Evolutionary conservation across 768 basidiomycete species (phyloP), one percentile per base, ranked within the genome.

Genomic region (Russula foetens): DNA sequence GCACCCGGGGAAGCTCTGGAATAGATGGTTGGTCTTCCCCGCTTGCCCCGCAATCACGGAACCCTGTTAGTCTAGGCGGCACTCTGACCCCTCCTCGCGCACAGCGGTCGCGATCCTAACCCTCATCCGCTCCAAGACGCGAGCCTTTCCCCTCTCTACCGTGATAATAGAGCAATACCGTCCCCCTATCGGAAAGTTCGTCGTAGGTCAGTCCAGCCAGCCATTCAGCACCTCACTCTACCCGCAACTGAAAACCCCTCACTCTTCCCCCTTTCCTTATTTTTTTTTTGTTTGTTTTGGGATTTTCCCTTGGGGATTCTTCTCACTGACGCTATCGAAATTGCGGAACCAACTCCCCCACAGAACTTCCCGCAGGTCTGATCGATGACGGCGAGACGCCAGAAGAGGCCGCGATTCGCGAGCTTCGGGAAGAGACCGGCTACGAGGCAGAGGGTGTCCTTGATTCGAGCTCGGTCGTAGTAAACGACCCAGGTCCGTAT

Each of bases 401-500:
- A 0, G 90, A 88, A 71, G 73, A 80, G 19, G 82, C 92, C 1
- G 95, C 94, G 1, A 78, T 93, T 39, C 83, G 96, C 23, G 96
- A 98, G 71, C 80, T 98, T 15, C 79, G 85, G 67, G 96, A 98
- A 74, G 96, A 98, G 72, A 97, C 95, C 2, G 95, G 95, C 5
- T 96, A 83, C 73, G 83, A 79, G 54, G 88, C 86, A 2, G 75
- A 80, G 53, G 71, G 77, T 52, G 77, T 94, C 31, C 67, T 88
- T 33, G 81, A 91, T 62, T 75, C 79, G 2, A 83, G 84, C 7
- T 83, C 85, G 3, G 66, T 84, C 24, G 69, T 86, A 26, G 86
- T 87, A 38, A 75, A 71, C 61, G 89, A 92, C 69, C 89, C 90
- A 63, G 91, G 88, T 88, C 33, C 23, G 44, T 53, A 74, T 67